These are phyloP conservation scores for Barnettozyma sucrosica DNA, from an alignment of 805 yeast species.

Conservation along the genomic window DNA sequence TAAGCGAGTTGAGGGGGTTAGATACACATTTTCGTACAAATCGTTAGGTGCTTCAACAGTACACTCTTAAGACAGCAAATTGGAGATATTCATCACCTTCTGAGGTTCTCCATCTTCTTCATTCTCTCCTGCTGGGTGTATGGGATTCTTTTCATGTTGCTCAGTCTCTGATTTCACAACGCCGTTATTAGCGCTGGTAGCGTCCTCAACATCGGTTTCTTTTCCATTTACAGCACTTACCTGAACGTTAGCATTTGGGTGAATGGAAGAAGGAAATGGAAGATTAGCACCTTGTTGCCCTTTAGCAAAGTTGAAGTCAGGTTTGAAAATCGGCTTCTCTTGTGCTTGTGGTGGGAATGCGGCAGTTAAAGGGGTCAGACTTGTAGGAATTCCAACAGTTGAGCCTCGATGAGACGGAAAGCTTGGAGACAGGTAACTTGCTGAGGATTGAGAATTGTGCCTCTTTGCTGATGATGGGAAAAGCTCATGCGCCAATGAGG, in stretches of 20 bases:
- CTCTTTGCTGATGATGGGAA: conserved; percentile 31
- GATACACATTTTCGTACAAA: not conserved
- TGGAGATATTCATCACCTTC: conserved; percentile 14
- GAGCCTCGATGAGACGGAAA: conserved; percentile 23
- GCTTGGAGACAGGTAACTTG: conserved; percentile 18
- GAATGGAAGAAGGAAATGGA: conserved; percentile 10
- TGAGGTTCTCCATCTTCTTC: conserved; percentile 6
- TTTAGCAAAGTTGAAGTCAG: not conserved
- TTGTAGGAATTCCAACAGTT: conserved; percentile 17
- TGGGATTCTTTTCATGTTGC: not conserved
- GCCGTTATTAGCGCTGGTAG: not conserved
- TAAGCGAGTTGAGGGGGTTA: not conserved
- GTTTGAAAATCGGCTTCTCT: conserved; percentile 6
- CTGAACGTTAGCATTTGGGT: conserved; percentile 1
- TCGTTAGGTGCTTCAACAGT: not conserved
- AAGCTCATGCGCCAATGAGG: conserved; percentile 38
- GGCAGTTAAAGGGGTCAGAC: conserved; percentile 20
- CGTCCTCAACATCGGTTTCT: not conserved
- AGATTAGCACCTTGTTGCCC: conserved; percentile 1
- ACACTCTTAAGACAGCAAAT: conserved; percentile 7
- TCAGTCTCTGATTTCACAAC: not conserved
- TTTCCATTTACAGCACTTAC: not conserved
- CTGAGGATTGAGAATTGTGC: conserved; percentile 18
- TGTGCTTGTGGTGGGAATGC: conserved; percentile 10
- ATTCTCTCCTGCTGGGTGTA: not conserved